Conservation (phyloP, 371 early-diverging fungal species). For the Lichtheimia hyalospora region DNA sequence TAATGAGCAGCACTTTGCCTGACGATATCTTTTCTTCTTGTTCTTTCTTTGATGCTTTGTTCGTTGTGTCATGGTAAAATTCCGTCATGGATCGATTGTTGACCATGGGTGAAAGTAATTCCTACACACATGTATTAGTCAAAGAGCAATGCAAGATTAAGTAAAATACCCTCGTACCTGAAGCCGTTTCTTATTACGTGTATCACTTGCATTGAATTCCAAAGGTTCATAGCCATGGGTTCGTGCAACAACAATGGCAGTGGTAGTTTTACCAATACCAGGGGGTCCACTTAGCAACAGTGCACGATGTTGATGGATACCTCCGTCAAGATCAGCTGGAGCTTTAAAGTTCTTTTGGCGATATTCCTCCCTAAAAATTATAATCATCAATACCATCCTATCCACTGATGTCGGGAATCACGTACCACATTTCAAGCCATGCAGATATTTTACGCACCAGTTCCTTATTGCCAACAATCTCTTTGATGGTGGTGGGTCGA, state of each 20-base stretch:
- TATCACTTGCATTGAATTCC: conserved; percentile 99
- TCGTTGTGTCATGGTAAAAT: conserved; percentile 37
- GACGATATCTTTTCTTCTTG: conserved; percentile 18
- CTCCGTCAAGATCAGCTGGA: conserved; percentile 13
- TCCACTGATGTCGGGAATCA: not conserved
- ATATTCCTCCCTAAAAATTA: conserved; percentile 26
- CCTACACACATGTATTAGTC: conserved; percentile 8
- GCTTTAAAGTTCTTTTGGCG: conserved; percentile 15
- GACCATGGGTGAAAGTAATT: conserved; percentile 40
- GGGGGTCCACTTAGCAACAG: conserved; percentile 96
- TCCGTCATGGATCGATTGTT: conserved; percentile 76
- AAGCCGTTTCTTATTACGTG: conserved; percentile 88
- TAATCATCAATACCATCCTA: not conserved
- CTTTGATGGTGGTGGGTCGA: conserved; percentile 77
- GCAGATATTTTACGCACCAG: conserved; percentile 64
- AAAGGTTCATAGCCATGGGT: conserved; percentile 82
- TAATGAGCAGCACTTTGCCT: conserved; percentile 81
- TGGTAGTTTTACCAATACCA: conserved; percentile 99
- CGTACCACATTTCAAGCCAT: conserved; percentile 80
- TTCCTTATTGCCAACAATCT: conserved; percentile 93
- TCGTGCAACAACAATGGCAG: conserved; percentile 89
- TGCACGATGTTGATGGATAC: conserved; percentile 55
- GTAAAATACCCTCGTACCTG: conserved; percentile 49
- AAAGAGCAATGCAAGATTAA: too few species aligned
- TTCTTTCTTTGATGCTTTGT: not conserved